Conservation (phyloP, 805 yeast species). For the Teunomyces funiuensis region DNA sequence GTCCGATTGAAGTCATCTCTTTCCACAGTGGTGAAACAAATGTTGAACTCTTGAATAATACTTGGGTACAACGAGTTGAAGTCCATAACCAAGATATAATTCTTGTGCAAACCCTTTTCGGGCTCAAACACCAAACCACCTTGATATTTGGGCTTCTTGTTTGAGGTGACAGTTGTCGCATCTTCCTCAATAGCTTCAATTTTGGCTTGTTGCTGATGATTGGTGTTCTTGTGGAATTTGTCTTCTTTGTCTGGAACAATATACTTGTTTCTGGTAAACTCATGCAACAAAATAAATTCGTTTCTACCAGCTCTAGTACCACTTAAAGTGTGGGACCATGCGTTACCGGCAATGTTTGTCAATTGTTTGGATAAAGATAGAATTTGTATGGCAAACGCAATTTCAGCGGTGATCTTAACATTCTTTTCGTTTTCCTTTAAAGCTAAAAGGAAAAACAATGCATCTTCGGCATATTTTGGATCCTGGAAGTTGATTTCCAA, state of each 20-base stretch:
- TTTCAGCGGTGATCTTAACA: constrained; percentile 69
- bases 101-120: constrained; percentile 88
- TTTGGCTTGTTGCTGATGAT: constrained; percentile 33
- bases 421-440: constrained; percentile 65
- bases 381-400: constrained; percentile 82
- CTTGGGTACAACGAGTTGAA: constrained; percentile 97
- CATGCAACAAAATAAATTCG: constrained; percentile 89
- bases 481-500: constrained; percentile 74
- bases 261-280: constrained; percentile 74
- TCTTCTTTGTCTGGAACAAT: constrained; percentile 86
- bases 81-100: constrained; percentile 91
- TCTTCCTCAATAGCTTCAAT: constrained; percentile 37
- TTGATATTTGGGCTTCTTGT: constrained; percentile 71
- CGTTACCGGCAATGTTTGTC: constrained; percentile 93
- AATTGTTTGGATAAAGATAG: constrained; percentile 86
- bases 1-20: constrained; percentile 49
- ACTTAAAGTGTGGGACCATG: constrained; percentile 91
- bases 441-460: constrained; percentile 65
- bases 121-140: constrained; percentile 98
- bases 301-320: constrained; percentile 97
- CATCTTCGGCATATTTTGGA: constrained; percentile 64
- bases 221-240: constrained; percentile 36
- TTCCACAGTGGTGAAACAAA: constrained; percentile 93
- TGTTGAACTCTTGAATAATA: constrained; percentile 94
- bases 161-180: constrained; percentile 49